These are phyloP conservation scores for Apiospora marii DNA, from an alignment of 2,329 filamentous ascomycete genomes.

Conservation along the genomic window DNA sequence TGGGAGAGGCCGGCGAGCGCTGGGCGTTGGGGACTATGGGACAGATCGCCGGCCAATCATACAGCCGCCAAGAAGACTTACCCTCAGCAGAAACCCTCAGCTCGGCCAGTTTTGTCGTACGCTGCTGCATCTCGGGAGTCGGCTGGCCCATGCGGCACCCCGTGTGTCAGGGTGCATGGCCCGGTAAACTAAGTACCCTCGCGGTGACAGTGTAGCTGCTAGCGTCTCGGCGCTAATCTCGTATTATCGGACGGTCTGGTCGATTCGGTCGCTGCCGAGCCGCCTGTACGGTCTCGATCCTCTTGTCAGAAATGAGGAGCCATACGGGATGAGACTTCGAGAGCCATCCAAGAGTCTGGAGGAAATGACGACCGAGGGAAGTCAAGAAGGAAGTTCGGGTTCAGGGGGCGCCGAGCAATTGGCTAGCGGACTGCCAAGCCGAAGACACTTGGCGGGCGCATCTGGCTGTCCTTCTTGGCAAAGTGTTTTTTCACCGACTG, in stretches of 20 bases:
- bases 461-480: not conserved
- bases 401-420: constrained; percentile 19
- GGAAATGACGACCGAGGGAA: not conserved
- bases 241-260: not conserved
- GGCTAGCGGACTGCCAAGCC: constrained; percentile 6
- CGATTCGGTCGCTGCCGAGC: constrained; percentile 11
- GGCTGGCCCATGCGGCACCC: not conserved
- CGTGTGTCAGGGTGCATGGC: not conserved
- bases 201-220: not conserved
- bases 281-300: not conserved
- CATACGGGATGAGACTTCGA: not conserved
- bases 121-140: not conserved
- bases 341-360: not conserved
- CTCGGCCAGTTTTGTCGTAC: not conserved
- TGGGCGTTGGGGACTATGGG: constrained; percentile 4
- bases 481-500: not conserved
- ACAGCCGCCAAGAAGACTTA: not conserved
- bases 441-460: not conserved
- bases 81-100: not conserved
- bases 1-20: not conserved
- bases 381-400: not conserved
- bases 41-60: constrained; percentile 9
- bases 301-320: not conserved
- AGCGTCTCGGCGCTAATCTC: constrained; percentile 12
- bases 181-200: not conserved